Evolutionary conservation across 192 early-diverging fungal genomes (phyloP), one percentile per base, ranked within the genome.

Genomic region (Gaertneriomyces semiglobifer): DNA sequence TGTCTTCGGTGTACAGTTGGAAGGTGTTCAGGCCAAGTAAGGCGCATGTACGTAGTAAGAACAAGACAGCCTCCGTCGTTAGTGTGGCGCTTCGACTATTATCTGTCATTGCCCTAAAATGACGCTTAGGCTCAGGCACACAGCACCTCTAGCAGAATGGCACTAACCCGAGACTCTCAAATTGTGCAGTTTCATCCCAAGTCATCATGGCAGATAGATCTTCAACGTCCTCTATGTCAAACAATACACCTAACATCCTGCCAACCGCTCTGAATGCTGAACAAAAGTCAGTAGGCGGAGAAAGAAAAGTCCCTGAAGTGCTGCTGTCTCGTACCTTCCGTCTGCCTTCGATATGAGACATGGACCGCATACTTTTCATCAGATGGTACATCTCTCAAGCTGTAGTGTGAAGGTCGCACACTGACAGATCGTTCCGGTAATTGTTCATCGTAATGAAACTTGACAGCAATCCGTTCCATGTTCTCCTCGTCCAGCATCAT

Each of bases 1-100:
- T 94, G 59, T 94, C 93, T 58, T 94, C 93, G 2, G 93, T 94
- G 72, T 94, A 94, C 59, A 94, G 72, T 74, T 93, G 92, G 47
- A 94, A 75, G 79, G 89, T 92, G 64, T 90, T 93, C 74, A 92
- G 78, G 5, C 93, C 93, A 80, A 92, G 85, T 44, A 93, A 67
- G n/a, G 93, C 90, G 76, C 87, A 88, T 46, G 83, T 81, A 10
- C 90, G 82, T 54, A 93, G 72, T 68, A 93, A 63, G 45, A 77
- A 86, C 10, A 81, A 83, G 7, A 93, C 84, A 42, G 75, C 84
- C 0, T 84, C 63, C 12, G 87, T 68, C 14, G 69, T 77, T 39
- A 90, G 55, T 11, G 93, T 92, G 14, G 88, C 90, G 57, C 88
- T 86, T 50, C 92, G 86, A 77, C 89, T 91, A 72, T 91, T 93